phyloP scores from a whole-genome alignment of 1,284 basidiomycete genomes.

The Puccinia polysora region DNA sequence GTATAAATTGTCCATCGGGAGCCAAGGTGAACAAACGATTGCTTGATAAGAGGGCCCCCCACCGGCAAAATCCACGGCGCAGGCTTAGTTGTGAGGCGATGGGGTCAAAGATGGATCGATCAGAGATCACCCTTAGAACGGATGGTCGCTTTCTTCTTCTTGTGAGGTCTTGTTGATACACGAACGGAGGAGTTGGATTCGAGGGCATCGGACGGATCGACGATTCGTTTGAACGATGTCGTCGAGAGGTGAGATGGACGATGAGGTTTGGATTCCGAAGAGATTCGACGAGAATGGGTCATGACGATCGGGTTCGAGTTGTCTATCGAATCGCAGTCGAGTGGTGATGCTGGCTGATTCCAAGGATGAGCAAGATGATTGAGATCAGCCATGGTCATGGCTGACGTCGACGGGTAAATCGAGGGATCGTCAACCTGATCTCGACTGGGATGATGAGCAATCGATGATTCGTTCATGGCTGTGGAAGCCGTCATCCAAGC shows the following conservation, averaged over 20 bases:
- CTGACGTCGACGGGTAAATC: background rate
- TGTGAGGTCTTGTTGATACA: background rate
- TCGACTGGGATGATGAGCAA: background rate
- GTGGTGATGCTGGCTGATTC: background rate
- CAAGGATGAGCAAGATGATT: background rate
- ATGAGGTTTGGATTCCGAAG: background rate
- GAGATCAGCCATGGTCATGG: background rate
- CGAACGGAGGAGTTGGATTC: background rate
- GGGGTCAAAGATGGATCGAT: too few relatives aligned
- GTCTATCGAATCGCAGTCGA: background rate
- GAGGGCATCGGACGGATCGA: conserved; percentile 4
- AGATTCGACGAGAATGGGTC: too few relatives aligned
- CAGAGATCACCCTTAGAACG: background rate
- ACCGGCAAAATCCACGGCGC: too few relatives aligned
- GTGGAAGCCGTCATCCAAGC: conserved; percentile 2
- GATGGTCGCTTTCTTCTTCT: conserved; percentile 13
- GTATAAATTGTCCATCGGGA: too few relatives aligned
- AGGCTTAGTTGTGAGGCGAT: too few relatives aligned
- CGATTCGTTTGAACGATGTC: background rate
- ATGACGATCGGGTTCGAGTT: too few relatives aligned
- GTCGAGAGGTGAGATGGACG: background rate
- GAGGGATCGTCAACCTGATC: conserved; percentile 1
- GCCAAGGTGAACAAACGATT: too few relatives aligned
- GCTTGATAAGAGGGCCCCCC: too few relatives aligned
- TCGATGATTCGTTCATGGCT: conserved; percentile 8